These are phyloP conservation scores for Eimeria maxima DNA, from an alignment of 169 alveolate species.

Conservation along the genomic window DNA sequence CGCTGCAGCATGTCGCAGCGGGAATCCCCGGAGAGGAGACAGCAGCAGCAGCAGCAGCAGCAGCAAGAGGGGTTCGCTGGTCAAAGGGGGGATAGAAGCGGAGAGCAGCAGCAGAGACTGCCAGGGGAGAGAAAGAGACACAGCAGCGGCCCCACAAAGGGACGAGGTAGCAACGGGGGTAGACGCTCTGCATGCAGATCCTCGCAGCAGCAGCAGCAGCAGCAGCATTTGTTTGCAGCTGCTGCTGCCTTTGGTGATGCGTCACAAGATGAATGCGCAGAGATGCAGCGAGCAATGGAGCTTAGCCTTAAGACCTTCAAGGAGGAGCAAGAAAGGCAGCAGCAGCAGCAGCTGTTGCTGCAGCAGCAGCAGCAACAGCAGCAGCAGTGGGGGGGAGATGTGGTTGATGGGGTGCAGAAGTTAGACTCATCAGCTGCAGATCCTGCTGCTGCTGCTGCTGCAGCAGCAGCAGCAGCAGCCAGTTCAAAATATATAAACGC, in stretches of 20 bases:
- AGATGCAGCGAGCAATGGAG: constrained; percentile 55
- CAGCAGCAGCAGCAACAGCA: constrained; percentile 51
- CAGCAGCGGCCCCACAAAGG: no score
- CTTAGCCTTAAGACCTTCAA: background rate
- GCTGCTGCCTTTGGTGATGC: background rate
- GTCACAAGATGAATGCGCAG: constrained; percentile 39
- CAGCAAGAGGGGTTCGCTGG: constrained; percentile 16
- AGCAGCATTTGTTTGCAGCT: background rate
- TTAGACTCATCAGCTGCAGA: no score
- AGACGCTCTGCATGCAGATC: constrained; percentile 21
- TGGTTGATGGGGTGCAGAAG: background rate
- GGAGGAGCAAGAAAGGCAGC: constrained; percentile 27
- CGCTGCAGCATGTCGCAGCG: constrained; percentile 25
- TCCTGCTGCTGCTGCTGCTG: background rate
- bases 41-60: constrained; percentile 44
- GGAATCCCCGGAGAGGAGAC: constrained; percentile 29
- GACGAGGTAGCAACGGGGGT: background rate
- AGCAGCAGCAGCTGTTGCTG: constrained; percentile 50
- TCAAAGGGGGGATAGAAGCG: background rate
- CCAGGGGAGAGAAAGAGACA: no score
- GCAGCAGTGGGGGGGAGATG: constrained; percentile 9
- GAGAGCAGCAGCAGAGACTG: background rate
- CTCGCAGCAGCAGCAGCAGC: constrained; percentile 51
- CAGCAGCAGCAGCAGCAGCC: background rate
- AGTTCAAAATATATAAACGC: background rate